phyloP scores from a whole-genome alignment of 192 early-diverging fungal species.

The Dissophora globulifera region DNA sequence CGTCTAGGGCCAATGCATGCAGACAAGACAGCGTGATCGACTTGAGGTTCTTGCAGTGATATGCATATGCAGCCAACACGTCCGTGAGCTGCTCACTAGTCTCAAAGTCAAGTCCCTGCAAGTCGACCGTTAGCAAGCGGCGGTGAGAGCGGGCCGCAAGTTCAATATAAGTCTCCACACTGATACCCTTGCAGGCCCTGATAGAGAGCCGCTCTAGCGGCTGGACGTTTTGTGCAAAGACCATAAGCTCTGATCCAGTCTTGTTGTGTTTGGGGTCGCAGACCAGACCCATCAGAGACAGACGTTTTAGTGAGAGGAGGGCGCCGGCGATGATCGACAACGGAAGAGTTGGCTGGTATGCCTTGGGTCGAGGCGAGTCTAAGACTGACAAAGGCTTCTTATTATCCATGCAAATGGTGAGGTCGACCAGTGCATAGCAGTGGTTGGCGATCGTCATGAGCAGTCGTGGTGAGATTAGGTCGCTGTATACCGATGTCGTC shows the following conservation, averaged over 20 bases:
- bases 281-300: constrained; percentile 37
- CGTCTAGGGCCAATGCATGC: constrained; percentile 27
- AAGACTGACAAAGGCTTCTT: constrained; percentile 3
- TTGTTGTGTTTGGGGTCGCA: constrained; percentile 38
- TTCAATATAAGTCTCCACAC: constrained; percentile 26
- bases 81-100: constrained; percentile 38
- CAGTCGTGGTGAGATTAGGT: constrained; percentile 41
- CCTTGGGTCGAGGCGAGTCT: not conserved
- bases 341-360: constrained; percentile 36
- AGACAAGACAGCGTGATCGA: constrained; percentile 44
- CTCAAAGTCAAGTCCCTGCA: constrained; percentile 37
- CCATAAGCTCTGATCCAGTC: constrained; percentile 38
- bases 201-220: constrained; percentile 42
- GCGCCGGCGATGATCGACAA: constrained; percentile 44
- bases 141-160: constrained; percentile 21
- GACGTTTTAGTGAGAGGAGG: constrained; percentile 31
- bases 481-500: constrained; percentile 45
- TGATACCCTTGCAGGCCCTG: constrained; percentile 36
- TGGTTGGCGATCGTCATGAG: constrained; percentile 42
- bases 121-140: constrained; percentile 20
- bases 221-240: constrained; percentile 29
- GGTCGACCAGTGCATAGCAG: constrained; percentile 45
- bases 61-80: constrained; percentile 27
- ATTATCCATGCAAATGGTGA: constrained; percentile 45
- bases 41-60: constrained; percentile 25